Conservation (phyloP, 257 asterid genomes). For the Nemophila menziesii region DNA sequence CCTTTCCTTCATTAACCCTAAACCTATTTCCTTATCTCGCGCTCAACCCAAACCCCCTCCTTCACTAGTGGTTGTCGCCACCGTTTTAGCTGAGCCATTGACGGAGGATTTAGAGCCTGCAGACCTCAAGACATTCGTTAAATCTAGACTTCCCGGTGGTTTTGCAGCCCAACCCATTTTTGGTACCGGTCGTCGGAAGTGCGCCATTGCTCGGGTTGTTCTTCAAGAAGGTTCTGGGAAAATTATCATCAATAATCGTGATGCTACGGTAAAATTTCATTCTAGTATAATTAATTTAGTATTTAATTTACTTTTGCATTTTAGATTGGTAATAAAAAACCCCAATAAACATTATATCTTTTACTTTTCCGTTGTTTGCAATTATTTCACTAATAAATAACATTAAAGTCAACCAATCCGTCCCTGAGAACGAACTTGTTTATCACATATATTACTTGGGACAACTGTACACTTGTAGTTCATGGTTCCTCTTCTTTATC, state of each 20-base stretch:
- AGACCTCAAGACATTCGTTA: conserved; percentile 53
- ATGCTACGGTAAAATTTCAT: conserved; percentile 82
- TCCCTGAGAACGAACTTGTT: no score
- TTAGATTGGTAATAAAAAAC: no score
- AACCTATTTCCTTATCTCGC: conserved; percentile 27
- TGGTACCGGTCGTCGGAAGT: conserved; percentile 88
- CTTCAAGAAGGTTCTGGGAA: conserved; percentile 89
- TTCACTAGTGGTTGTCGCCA: conserved; percentile 20
- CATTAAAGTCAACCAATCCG: no score
- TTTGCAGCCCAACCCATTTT: conserved; percentile 79
- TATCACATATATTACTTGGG: no score
- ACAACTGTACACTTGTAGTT: no score
- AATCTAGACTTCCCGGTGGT: conserved; percentile 88
- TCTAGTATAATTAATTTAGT: no score
- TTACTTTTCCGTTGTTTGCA: no score
- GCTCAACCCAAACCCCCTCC: no score
- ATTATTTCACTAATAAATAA: no score
- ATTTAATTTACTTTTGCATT: no score
- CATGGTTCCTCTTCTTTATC: no score
- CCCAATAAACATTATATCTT: no score
- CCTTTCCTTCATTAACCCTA: conserved; percentile 23
- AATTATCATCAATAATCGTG: conserved; percentile 73
- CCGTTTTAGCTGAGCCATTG: conserved; percentile 31
- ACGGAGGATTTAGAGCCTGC: conserved; percentile 33
- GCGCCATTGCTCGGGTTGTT: conserved; percentile 92